Conservation (phyloP, 805 yeast species). For the Huiozyma sinensis region DNA sequence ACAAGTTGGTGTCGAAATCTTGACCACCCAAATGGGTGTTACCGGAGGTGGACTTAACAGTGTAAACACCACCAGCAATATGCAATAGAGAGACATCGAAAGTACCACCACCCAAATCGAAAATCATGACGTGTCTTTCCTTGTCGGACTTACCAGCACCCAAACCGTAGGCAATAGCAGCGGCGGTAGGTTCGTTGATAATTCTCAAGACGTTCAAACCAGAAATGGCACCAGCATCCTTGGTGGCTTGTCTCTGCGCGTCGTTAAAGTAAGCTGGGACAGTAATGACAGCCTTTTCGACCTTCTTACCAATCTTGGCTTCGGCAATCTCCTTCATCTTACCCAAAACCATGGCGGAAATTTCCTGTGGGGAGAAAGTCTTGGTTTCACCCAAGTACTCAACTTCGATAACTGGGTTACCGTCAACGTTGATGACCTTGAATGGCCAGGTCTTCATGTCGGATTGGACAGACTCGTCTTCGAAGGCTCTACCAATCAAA, state of each 20-base stretch:
- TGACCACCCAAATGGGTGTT: slow-evolving; percentile 91
- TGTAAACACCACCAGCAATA: slow-evolving; percentile 93
- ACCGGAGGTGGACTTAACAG: slow-evolving; percentile 77
- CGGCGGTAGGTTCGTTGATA: slow-evolving; percentile 96
- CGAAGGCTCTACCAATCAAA: slow-evolving; percentile 81
- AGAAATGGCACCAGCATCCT: slow-evolving; percentile 94
- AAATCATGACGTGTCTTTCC: slow-evolving; percentile 82
- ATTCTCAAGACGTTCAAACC: slow-evolving; percentile 92
- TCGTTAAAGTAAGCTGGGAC: slow-evolving; percentile 97
- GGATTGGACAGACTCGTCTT: slow-evolving; percentile 64
- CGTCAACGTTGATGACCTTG: slow-evolving; percentile 59
- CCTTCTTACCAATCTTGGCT: slow-evolving; percentile 69
- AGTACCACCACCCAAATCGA: slow-evolving; percentile 97
- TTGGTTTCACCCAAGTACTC: slow-evolving; percentile 78
- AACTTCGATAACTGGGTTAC: slow-evolving; percentile 74
- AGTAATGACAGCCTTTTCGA: slow-evolving; percentile 86
- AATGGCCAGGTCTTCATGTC: slow-evolving; percentile 85
- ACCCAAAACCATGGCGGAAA: slow-evolving; percentile 82
- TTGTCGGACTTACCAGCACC: slow-evolving; percentile 61
- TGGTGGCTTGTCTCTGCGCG: slow-evolving; percentile 96
- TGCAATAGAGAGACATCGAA: slow-evolving; percentile 89
- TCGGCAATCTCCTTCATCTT: slow-evolving; percentile 92
- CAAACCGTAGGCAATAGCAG: slow-evolving; percentile 94
- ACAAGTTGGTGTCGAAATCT: slow-evolving; percentile 92
- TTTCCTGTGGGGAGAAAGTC: slow-evolving; percentile 87